Base-by-base conservation (phyloP, 495 filamentous ascomycete species). In the Penicillium cataractarum region DNA sequence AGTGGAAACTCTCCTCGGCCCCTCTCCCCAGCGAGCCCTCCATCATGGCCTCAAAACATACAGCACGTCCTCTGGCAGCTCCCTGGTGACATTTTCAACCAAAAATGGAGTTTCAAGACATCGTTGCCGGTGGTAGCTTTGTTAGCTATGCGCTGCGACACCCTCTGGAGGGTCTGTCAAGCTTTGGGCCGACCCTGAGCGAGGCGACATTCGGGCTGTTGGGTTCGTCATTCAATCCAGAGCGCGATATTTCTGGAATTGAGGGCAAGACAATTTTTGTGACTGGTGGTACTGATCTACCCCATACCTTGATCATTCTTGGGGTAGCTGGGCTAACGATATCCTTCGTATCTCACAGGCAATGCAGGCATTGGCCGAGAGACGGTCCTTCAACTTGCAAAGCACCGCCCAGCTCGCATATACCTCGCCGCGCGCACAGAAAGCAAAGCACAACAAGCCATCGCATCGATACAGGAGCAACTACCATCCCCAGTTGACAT, bases 351-450 rank as follows among this genome's bases (percentile, higher is more conserved):
- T 21, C 24, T 26, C 17, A 26, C 55, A 87, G 88, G 87, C 35
- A 92, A 87, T 67, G 75, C 80, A 50, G 90, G 91, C 3, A 78
- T 92, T 4, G 89, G 89, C 62, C 83, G 83, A 71, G 84, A 87
- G 64, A 84, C 88, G 19, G 75, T 90, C 51, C 73, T 83, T 58
- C 82, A 86, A 29, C 81, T 90, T 10, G 84, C 86, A 24, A 78
- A 80, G 55, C 89, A 90, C 66, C 64, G 77, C 37, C 86, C 89
- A 17, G 68, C 80, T 9, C 81, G 84, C 17, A 86, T 93, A 57
- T 90, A 83, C 75, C 79, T 92, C 55, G 83, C 82, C 54, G 86
- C 86, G 4, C 86, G 89, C 46, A 84, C 73, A 8, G 70, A 75
- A 35, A 70, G 69, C 33, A 87, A 85, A 69, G 86, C 82, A 6